phyloP scores from a whole-genome alignment of 495 filamentous ascomycete genomes.

The Aspergillus biplanus region DNA sequence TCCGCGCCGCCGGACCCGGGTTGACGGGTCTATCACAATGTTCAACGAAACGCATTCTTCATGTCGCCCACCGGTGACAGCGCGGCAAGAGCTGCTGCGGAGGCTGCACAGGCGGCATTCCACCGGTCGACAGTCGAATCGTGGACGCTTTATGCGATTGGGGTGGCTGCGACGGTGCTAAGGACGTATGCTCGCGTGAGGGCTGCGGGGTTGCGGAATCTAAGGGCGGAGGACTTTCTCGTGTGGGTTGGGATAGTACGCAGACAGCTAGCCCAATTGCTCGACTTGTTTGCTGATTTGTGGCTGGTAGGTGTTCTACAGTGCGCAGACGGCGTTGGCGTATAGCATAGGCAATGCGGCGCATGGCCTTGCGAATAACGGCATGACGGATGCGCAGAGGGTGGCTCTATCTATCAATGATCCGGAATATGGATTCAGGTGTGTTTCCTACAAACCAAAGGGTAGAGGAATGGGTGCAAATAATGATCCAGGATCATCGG shows the following conservation, averaged over 20 bases:
- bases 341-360: conserved; percentile 39
- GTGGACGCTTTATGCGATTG: conserved; percentile 51
- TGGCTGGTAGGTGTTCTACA: conserved; percentile 36
- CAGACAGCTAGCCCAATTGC: conserved; percentile 21
- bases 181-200: conserved; percentile 48
- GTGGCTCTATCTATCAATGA: conserved; percentile 37
- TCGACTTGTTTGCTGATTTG: background rate
- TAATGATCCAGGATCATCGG: conserved; percentile 53
- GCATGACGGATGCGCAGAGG: conserved; percentile 51
- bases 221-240: conserved; percentile 56
- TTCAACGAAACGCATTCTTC: too few relatives aligned
- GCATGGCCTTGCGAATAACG: conserved; percentile 53
- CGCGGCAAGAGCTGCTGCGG: background rate
- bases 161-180: conserved; percentile 44
- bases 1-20: too few relatives aligned
- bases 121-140: conserved; percentile 37
- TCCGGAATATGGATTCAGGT: conserved; percentile 41
- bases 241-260: conserved; percentile 54
- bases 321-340: conserved; percentile 39
- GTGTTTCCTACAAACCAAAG: background rate
- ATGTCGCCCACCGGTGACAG: background rate
- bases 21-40: too few relatives aligned
- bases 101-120: background rate
- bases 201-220: conserved; percentile 43
- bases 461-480: too few relatives aligned